Base-by-base conservation (phyloP, 257 asterid species). In the Dorcoceras hygrometricum region DNA sequence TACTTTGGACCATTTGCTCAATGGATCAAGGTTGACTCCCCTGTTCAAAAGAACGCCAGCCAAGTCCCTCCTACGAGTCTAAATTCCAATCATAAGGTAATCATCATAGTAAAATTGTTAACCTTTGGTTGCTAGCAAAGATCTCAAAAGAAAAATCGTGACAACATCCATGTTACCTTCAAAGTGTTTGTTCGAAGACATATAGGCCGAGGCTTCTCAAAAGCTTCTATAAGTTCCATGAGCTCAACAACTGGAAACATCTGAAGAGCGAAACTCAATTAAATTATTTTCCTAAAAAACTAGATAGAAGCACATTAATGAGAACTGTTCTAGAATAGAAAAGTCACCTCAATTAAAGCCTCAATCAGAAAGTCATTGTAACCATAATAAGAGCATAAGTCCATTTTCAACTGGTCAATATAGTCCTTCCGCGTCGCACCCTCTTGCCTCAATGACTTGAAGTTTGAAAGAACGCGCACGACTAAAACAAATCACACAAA, bases 1-100 rank as follows among this genome's bases (percentile, higher is more conserved):
- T 82, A 93, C 99, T 82, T 93, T 93, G 22, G 99, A 93, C 99
- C 99, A 93, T 66, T 93, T 93, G 95, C 99, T 81, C 62, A 93
- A 76, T 8, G 97, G 97, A 70, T 93, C 95, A 18, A 93, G 89
- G 82, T 93, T 93, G 79, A 93, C 99, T 65, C 97, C 97, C 79
- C 99, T 82, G 84, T 90, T 93, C 59, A 90, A 69, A 28, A 93
- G 89, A 68, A 90, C 87, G 71, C 95, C 95, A 31, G 97, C 99
- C 84, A 93, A 88, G 77, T 89, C 98, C 82, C 99, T 84, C 68
- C 99, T 84, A 31, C 97, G 96, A 72, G 95, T 79, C 97, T 93
- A 69, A 70, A 75, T 70, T 65, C 58, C 66, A 73, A 43, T 19
- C 25, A 26, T 66, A 16, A 67, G 57, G 5, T 5, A 34, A 8